Conservation (phyloP, 2,329 filamentous ascomycete species). For the Pseudogymnoascus sp. region DNA sequence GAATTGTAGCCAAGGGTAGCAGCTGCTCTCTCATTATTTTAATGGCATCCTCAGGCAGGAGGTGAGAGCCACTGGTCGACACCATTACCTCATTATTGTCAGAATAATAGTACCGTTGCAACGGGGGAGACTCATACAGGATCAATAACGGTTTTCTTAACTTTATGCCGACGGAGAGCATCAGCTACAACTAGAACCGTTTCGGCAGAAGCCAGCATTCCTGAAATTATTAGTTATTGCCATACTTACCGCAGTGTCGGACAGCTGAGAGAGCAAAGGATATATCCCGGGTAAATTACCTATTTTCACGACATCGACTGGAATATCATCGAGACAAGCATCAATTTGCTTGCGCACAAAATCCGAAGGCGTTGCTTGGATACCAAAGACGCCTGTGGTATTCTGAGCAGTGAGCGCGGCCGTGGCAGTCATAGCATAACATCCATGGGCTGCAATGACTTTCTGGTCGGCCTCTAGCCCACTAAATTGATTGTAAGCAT, state of each 20-base stretch:
- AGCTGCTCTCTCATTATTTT: constrained; percentile 52
- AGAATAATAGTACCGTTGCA: neutral
- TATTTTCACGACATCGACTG: constrained; percentile 85
- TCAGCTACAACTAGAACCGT: constrained; percentile 65
- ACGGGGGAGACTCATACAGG: constrained; percentile 48
- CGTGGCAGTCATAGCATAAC: constrained; percentile 94
- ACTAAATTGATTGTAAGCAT: constrained; percentile 39
- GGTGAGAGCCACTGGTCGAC: constrained; percentile 67
- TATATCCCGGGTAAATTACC: constrained; percentile 47
- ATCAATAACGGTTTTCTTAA: constrained; percentile 62
- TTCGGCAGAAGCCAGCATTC: constrained; percentile 72
- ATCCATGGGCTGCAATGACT: constrained; percentile 83
- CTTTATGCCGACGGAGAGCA: constrained; percentile 51
- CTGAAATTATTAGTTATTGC: constrained; percentile 37
- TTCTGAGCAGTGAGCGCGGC: constrained; percentile 96
- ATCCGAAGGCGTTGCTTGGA: constrained; percentile 69
- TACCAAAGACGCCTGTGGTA: constrained; percentile 73
- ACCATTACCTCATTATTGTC: constrained; percentile 70
- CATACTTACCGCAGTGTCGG: neutral
- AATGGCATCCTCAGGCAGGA: constrained; percentile 62
- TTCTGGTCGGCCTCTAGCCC: constrained; percentile 95
- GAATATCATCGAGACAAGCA: constrained; percentile 75
- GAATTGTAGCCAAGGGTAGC: constrained; percentile 59
- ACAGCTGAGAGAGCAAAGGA: neutral
- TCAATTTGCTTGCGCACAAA: constrained; percentile 85